Percentiles rank a stretch among this genome's conserved stretches.
Conservation (phyloP, 805 yeast species). For the Suhomyces emberorum region DNA sequence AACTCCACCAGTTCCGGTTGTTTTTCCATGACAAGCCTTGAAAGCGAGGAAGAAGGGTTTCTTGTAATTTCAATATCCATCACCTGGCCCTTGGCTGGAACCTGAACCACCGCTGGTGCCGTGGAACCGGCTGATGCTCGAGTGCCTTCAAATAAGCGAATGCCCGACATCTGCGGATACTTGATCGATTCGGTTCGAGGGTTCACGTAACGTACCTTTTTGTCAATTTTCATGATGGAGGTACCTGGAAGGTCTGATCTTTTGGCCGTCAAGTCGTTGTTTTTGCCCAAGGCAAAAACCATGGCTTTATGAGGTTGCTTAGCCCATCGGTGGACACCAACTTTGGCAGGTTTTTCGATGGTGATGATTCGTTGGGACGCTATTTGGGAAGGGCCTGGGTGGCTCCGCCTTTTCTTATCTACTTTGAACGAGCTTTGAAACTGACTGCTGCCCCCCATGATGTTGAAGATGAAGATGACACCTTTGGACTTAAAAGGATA, state of each 20-base stretch:
- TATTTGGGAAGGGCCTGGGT: slow-evolving; percentile 1
- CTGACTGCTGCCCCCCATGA: not conserved
- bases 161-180: slow-evolving; percentile 6
- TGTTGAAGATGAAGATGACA: too few relatives aligned
- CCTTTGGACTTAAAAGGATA: too few relatives aligned
- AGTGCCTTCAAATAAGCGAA: slow-evolving; percentile 1
- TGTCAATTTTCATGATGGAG: slow-evolving; percentile 9
- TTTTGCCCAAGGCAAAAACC: slow-evolving; percentile 10
- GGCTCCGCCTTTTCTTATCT: not conserved
- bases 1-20: not conserved
- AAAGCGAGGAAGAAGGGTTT: too few relatives aligned
- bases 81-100: slow-evolving; percentile 1
- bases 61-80: not conserved
- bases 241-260: slow-evolving; percentile 13
- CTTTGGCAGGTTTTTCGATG: not conserved
- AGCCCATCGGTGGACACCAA: slow-evolving; percentile 5
- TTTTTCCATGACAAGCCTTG: not conserved
- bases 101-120: not conserved
- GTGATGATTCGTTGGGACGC: slow-evolving; percentile 15
- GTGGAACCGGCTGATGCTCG: not conserved
- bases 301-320: slow-evolving; percentile 6
- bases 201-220: slow-evolving; percentile 4
- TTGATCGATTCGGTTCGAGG: slow-evolving; percentile 4
- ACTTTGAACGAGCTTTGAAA: not conserved
- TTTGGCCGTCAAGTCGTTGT: slow-evolving; percentile 9